phyloP scores from a whole-genome alignment of 1,139 yeast species.

The Pichia sp. region DNA sequence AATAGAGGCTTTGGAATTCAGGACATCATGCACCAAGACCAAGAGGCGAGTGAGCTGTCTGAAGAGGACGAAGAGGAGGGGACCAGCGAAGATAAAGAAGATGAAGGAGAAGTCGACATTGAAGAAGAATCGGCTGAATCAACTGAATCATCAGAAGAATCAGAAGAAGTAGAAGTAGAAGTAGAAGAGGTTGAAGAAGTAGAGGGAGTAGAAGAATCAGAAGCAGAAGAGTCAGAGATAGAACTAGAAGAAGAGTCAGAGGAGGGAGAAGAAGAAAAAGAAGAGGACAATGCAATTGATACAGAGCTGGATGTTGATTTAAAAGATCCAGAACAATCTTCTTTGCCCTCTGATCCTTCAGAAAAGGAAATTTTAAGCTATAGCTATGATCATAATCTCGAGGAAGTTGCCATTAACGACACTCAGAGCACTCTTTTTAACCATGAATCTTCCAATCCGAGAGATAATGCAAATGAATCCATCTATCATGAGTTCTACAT shows the following conservation, averaged over 20 bases:
- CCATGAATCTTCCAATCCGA: neutral
- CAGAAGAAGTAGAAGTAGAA: neutral
- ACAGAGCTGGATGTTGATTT: neutral
- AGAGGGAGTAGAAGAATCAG: neutral
- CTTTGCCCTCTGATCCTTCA: neutral
- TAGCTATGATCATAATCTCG: neutral
- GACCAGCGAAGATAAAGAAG: constrained; percentile 6
- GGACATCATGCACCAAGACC: neutral
- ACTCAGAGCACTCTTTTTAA: neutral
- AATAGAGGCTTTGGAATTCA: neutral
- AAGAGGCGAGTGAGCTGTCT: neutral
- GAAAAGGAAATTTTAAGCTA: neutral
- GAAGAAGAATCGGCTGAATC: neutral
- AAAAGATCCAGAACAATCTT: neutral
- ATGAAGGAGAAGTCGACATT: neutral
- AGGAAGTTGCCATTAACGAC: neutral
- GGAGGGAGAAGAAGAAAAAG: neutral
- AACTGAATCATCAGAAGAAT: neutral
- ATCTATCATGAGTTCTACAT: constrained; percentile 2
- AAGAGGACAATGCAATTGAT: neutral
- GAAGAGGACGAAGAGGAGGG: constrained; percentile 8
- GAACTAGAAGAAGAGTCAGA: neutral
- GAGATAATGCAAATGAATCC: constrained; percentile 3
- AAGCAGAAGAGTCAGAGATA: too few relatives aligned
- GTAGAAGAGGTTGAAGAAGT: neutral